Evolutionary conservation across 345 rosid genomes (phyloP), one percentile per base, ranked within the genome.

Genomic region (Hibiscus trionum): DNA sequence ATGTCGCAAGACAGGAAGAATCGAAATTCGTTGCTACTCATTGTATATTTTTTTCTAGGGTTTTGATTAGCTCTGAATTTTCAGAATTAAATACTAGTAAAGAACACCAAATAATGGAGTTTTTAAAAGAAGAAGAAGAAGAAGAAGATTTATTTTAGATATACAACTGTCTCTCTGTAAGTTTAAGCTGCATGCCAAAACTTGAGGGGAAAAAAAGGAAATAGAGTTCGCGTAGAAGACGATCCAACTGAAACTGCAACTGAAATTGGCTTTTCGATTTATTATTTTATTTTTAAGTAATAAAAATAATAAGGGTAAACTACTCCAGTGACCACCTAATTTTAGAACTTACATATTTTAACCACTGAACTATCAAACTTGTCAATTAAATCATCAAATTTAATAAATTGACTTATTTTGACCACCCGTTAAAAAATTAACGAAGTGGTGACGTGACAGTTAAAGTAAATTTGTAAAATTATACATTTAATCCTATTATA

Each of bases 1-100:
- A 95, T 84, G 78, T 95, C 99, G 85, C 94, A 89, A 35, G 99
- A 92, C 64, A 95, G 75, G 85, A 95, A 95, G 90, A 95, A 92
- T 4, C 99, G 93, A 76, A 92, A 92, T 83, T 92, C 99, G 86
- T 85, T 92, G 57, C 90, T 84, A 31, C 83, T 84, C 98, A 95
- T 95, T 67, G 62, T 62, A 56, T 68, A 21, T 15, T 26, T 7
- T 37, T 17, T 35, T 50, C 39, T 56, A 14, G 46, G 71, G 66
- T 15, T 77, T 47, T 56, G 55, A 73, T 16, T n/a, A 63, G 67
- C 58, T 65, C 53, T n/a, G 3, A 9, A 52, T 59, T 46, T 52
- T 42, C 78, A 72, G 61, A 39, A 59, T 53, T 37, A 4, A 24
- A 55, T 5, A 15, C 10, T 11, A 15, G 4, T 29, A 49, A 61